Evolutionary conservation across 768 basidiomycete genomes (phyloP), one percentile per base, ranked within the genome.

Genomic region (Ramaria rubella): DNA sequence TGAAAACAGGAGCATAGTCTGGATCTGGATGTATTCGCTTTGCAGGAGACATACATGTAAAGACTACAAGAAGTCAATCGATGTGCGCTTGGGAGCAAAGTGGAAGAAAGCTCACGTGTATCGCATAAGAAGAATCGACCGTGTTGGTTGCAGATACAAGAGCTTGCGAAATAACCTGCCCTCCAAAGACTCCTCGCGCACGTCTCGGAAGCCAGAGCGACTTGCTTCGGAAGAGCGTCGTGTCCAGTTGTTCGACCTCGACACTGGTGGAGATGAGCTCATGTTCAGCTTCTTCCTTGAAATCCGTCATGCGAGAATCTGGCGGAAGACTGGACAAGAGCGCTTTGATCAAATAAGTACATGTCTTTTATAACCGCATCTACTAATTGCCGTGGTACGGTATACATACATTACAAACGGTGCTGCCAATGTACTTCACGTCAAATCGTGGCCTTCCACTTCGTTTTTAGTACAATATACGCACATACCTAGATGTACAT

Each of bases 141-240:
- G 83, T 82, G 58, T 83, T 85, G 14, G 87, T 90, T 1, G 90
- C 90, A 2, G 87, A 80, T 12, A 90, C 85, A 27, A 93, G 72
- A 4, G 90, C 91, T 65, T 93, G 90, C 34, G 87, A 90, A 61
- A 94, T 90, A 57, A 93, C 90, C 69, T 92, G 89, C 3, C 90
- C 90, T 59, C 91, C 90, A 63, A 89, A 93, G 14, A 90, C 89
- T 15, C 90, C 89, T 48, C 90, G 76, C 15, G 79, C 77, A 17
- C 75, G 70, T 7, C 68, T 60, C 0, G 87, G 89, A n/a, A 81
- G 46, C 73, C 78, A 85, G 1, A 92, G 73, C 1, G 80, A 82
- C 63, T 84, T 88, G 1, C 88, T 91, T 17, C 89, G 83, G 65
- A 85, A 92, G 38, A 92, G 70, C 65, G 87, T 86, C 45, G 77